Percentiles rank a stretch among this genome's conserved stretches.
These are phyloP conservation scores for Parietichytrium sp. DNA, from an alignment of 108 stramenopile genomes.

Conservation along the genomic window DNA sequence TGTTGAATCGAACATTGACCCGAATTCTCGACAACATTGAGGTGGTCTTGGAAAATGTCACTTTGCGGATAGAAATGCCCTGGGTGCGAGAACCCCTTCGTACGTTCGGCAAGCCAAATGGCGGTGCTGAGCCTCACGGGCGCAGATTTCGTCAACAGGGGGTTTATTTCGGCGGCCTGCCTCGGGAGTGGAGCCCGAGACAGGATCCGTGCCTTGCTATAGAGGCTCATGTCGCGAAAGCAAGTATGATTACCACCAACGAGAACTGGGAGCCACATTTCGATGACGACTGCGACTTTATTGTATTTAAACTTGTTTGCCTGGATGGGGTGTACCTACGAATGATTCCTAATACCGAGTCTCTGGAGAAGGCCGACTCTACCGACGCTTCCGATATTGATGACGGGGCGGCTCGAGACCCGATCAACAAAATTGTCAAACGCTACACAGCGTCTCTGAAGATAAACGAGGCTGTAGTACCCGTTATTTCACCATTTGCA, in stretches of 20 bases:
- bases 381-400: too few relatives aligned
- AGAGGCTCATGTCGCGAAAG: background rate
- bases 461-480: background rate
- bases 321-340: background rate
- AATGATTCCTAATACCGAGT: too few relatives aligned
- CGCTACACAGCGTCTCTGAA: background rate
- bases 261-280: constrained; percentile 36
- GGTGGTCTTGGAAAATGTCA: constrained; percentile 5
- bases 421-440: background rate
- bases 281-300: constrained; percentile 34
- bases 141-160: background rate
- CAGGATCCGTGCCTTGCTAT: background rate
- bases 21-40: constrained; percentile 21
- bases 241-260: background rate
- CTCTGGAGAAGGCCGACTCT: too few relatives aligned
- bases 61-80: background rate
- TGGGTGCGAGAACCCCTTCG: background rate
- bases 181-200: background rate
- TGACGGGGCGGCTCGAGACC: too few relatives aligned
- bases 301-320: background rate
- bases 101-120: background rate
- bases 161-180: background rate
- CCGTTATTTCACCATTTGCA: background rate
- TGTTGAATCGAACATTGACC: constrained; percentile 29
- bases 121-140: too few relatives aligned